A percentile compares a stretch with the other conserved stretches of the same genome.
Evolutionary conservation across 169 alveolate species (phyloP).

Genomic region (Plasmodium malariae): DNA sequence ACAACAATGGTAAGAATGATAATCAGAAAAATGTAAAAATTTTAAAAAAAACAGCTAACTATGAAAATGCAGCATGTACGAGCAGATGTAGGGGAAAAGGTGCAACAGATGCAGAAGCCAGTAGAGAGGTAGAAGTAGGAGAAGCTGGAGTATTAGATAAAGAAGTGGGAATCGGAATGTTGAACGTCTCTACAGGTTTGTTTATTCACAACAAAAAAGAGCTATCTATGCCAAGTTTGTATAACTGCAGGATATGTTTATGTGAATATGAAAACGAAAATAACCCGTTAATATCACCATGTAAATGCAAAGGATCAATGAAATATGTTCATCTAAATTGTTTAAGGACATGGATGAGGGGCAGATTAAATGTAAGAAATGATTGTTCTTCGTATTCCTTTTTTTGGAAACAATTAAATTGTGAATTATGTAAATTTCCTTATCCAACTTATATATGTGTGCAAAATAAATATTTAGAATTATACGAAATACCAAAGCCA

Average conservation of each 20-base stretch:
- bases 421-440: constrained; percentile 95
- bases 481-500: constrained; percentile 91
- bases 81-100: not conserved
- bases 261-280: constrained; percentile 87
- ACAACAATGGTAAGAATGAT: not conserved
- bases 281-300: constrained; percentile 96
- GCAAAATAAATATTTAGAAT: constrained; percentile 85
- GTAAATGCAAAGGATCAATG: constrained; percentile 97
- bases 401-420: constrained; percentile 91
- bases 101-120: too few species aligned
- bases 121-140: not conserved
- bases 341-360: constrained; percentile 94
- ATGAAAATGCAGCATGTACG: not conserved
- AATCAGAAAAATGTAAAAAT: not conserved
- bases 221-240: constrained; percentile 29
- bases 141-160: not conserved
- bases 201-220: not conserved
- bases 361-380: constrained; percentile 84
- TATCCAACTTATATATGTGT: constrained; percentile 87
- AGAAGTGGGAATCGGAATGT: too few species aligned
- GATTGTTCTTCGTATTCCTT: constrained; percentile 81
- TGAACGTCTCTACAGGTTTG: not conserved
- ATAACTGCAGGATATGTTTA: constrained; percentile 92
- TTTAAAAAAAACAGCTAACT: not conserved
- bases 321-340: constrained; percentile 95